Percentiles rank a stretch among this genome's conserved stretches.
Conservation (phyloP, 2,329 filamentous ascomycete species). For the Dothideomycetes sp. region DNA sequence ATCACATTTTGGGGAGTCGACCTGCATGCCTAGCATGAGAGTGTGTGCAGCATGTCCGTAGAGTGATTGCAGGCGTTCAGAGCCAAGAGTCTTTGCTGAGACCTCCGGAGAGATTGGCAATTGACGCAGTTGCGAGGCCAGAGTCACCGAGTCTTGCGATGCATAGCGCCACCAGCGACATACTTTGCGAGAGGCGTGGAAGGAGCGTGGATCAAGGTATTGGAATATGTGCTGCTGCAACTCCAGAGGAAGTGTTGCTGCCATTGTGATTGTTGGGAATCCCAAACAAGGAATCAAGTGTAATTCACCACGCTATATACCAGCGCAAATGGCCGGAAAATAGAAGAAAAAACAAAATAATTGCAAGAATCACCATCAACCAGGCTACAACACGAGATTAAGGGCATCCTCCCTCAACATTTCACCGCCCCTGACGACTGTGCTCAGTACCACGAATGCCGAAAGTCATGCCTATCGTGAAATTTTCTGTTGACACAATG, state of each 20-base stretch:
- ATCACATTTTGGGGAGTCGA: constrained; percentile 2
- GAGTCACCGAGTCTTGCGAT: constrained; percentile 17
- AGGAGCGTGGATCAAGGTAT: constrained; percentile 20
- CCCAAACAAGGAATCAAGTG: too few relatives aligned
- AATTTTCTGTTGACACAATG: not conserved
- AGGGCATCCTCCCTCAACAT: not conserved
- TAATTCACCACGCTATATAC: too few relatives aligned
- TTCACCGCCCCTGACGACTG: not conserved
- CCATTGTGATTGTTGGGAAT: constrained; percentile 4
- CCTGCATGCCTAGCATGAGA: constrained; percentile 19
- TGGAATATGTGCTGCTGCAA: constrained; percentile 23
- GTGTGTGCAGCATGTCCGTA: constrained; percentile 20
- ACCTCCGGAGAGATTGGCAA: constrained; percentile 18
- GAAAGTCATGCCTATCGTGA: not conserved
- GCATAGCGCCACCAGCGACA: constrained; percentile 23
- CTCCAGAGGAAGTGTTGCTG: constrained; percentile 18
- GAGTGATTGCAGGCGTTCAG: constrained; percentile 14
- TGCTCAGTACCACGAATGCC: too few relatives aligned
- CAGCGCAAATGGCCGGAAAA: too few relatives aligned
- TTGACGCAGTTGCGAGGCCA: constrained; percentile 18
- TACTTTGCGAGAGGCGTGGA: constrained; percentile 19
- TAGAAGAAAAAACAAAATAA: too few relatives aligned
- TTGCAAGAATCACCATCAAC: too few relatives aligned
- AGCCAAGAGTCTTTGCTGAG: constrained; percentile 12
- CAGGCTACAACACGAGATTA: too few relatives aligned